These are phyloP conservation scores for Aspergillus neotritici DNA, from an alignment of 2,329 filamentous ascomycete genomes.

Conservation along the genomic window DNA sequence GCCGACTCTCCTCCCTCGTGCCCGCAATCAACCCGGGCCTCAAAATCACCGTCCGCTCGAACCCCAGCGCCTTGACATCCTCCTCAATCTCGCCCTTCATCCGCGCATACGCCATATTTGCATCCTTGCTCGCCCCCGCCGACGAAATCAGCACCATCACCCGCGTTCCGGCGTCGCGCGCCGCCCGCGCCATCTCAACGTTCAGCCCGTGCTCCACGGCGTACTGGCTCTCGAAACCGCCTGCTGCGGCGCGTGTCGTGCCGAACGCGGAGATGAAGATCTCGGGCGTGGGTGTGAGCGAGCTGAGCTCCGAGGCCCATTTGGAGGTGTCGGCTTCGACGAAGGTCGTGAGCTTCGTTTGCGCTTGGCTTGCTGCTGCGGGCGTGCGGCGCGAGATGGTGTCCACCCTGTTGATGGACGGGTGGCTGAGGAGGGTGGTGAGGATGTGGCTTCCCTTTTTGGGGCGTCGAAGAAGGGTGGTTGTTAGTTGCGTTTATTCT, in stretches of 20 bases:
- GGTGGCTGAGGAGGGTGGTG: slow-evolving; percentile 40
- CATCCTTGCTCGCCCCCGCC: slow-evolving; percentile 47
- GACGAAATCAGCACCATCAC: slow-evolving; percentile 74
- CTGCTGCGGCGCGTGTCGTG: slow-evolving; percentile 70
- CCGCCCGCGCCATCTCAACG: slow-evolving; percentile 67
- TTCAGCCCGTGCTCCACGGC: slow-evolving; percentile 87
- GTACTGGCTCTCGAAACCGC: slow-evolving; percentile 72
- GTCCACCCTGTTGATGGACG: slow-evolving; percentile 37
- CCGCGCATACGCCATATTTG: slow-evolving; percentile 50
- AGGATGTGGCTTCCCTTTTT: slow-evolving; percentile 71
- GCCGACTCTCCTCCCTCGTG: slow-evolving; percentile 56
- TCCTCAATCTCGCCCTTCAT: slow-evolving; percentile 92
- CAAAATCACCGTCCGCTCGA: slow-evolving; percentile 70
- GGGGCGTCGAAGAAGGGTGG: slow-evolving; percentile 5
- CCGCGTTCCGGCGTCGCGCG: slow-evolving; percentile 64
- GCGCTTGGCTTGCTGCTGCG: slow-evolving; percentile 40
- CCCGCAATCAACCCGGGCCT: slow-evolving; percentile 73
- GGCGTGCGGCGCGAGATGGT: slow-evolving; percentile 43
- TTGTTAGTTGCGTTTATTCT: neutral
- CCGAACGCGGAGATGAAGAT: slow-evolving; percentile 73
- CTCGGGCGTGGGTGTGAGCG: slow-evolving; percentile 51
- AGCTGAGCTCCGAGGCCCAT: slow-evolving; percentile 60
- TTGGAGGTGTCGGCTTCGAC: slow-evolving; percentile 61
- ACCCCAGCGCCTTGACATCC: slow-evolving; percentile 62
- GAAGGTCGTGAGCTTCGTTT: slow-evolving; percentile 60